Evolutionary conservation across 768 basidiomycete genomes (phyloP).

Genomic region (Lactifluus volemus): DNA sequence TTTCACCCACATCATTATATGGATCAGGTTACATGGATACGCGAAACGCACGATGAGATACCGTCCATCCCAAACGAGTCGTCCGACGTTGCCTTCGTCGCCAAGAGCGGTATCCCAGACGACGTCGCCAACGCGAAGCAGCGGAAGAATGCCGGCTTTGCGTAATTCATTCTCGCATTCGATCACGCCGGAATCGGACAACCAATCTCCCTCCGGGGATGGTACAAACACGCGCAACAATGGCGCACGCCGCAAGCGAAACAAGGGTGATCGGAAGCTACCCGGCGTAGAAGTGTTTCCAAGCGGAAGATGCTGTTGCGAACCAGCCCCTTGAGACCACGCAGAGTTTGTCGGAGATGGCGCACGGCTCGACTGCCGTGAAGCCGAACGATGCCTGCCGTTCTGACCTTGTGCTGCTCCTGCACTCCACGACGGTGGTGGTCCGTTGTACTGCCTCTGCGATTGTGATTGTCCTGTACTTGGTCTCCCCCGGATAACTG

Average conservation of each 20-base stretch:
- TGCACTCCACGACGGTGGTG: slow-evolving; percentile 17
- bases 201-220: slow-evolving; percentile 79
- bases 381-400: slow-evolving; percentile 22
- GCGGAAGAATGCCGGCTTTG: slow-evolving; percentile 50
- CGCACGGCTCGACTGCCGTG: slow-evolving; percentile 49
- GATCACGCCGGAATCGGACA: slow-evolving; percentile 71
- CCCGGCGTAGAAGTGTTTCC: slow-evolving; percentile 1
- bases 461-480: slow-evolving; percentile 11
- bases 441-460: slow-evolving; percentile 5
- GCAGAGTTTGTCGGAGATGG: slow-evolving; percentile 52
- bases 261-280: slow-evolving; percentile 61
- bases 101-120: slow-evolving; percentile 84
- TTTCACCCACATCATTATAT: neutral
- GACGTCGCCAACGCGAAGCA: slow-evolving; percentile 70
- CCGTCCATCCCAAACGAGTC: slow-evolving; percentile 81
- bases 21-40: slow-evolving; percentile 3
- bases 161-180: slow-evolving; percentile 78
- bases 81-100: slow-evolving; percentile 79
- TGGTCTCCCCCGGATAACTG: slow-evolving; percentile 7
- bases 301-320: slow-evolving; percentile 21
- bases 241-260: slow-evolving; percentile 62
- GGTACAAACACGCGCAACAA: slow-evolving; percentile 77
- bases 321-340: slow-evolving; percentile 35
- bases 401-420: slow-evolving; percentile 12
- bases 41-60: slow-evolving; percentile 64